Evolutionary conservation across 129 eudicot species (phyloP), one percentile per base, ranked within the genome.

Genomic region (Tanacetum coccineum): DNA sequence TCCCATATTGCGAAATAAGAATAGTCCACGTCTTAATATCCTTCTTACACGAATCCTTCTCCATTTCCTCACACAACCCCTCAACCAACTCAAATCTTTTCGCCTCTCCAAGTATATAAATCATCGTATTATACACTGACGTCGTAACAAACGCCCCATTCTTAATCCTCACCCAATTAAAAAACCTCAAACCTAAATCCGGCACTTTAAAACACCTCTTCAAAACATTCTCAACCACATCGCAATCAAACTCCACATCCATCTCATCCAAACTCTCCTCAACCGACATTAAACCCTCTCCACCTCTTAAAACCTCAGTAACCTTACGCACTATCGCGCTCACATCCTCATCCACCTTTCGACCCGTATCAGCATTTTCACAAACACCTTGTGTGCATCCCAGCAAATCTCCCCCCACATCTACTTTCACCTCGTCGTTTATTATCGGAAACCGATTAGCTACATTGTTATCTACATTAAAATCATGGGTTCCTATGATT

Each of bases 191-290:
- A 67, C 88, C 93, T 66, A 84, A 78, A 64, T 81, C 79, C 30
- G 97, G 94, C 50, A 87, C 90, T 74, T 82, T 87, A 47, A 88
- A 87, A 67, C 96, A 91, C 73, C 96, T 87, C 86, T 85, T 91
- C 74, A 91, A 53, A 36, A 91, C 97, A 56, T 67, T 83, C 39
- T 79, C 86, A 73, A 87, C 97, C 42, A 91, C 76, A 67, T 83
- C 86, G 46, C 55, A 62, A 71, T 80, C 76, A 49, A 71, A 60
- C 66, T 72, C 75, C 13, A 76, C 66, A 68, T 50, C 71, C 51
- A 71, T 73, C n/a, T 65, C 51, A 1, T 73, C 90, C 76, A 91
- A 77, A 74, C 67, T 69, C 62, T 85, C 75, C 85, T 87, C 96
- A 81, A 91, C 78, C 1, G 74, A 68, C 10, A 58, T 48, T 44